Base-by-base conservation (phyloP, 352 stramenopile species). In the Pythium grandisporangium region DNA sequence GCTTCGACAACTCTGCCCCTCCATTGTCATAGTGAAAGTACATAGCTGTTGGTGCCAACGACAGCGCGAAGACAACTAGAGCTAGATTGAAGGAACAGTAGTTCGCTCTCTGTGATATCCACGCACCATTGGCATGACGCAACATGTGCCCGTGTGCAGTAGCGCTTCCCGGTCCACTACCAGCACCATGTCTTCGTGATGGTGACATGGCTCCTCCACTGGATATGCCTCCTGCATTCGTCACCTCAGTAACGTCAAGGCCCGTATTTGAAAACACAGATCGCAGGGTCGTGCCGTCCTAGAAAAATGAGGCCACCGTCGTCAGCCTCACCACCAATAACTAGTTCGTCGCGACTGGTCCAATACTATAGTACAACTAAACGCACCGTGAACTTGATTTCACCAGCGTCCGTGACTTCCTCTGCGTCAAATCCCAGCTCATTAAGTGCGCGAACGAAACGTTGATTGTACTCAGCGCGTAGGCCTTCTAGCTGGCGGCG, bases 311-410 rank as follows among this genome's bases (percentile, higher is more conserved):
- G n/a, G n/a, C n/a, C n/a, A n/a, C n/a, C n/a, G n/a, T n/a, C n/a
- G n/a, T n/a, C n/a, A n/a, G n/a, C n/a, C n/a, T n/a, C n/a, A n/a
- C n/a, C n/a, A n/a, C n/a, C n/a, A n/a, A n/a, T n/a, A n/a, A n/a
- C n/a, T n/a, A n/a, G n/a, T n/a, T n/a, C n/a, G n/a, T n/a, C n/a
- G n/a, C n/a, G n/a, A n/a, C n/a, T n/a, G n/a, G n/a, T n/a, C n/a
- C n/a, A n/a, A n/a, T n/a, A n/a, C n/a, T n/a, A n/a, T n/a, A n/a
- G n/a, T n/a, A n/a, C n/a, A n/a, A n/a, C n/a, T n/a, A n/a, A n/a
- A 48, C 62, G 14, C 53, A 89, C 79, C 13, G 73, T 65, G 60
- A 90, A 88, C 46, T 82, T 86, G 47, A 93, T 84, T 49, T 93
- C 76, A 23, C 79, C 76, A 12, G 55, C 75, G 24, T 85, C 70